A percentile compares a stretch with the other conserved stretches of the same genome.
Conservation (phyloP, 116 monocot genomes). For the Iris pallida region DNA sequence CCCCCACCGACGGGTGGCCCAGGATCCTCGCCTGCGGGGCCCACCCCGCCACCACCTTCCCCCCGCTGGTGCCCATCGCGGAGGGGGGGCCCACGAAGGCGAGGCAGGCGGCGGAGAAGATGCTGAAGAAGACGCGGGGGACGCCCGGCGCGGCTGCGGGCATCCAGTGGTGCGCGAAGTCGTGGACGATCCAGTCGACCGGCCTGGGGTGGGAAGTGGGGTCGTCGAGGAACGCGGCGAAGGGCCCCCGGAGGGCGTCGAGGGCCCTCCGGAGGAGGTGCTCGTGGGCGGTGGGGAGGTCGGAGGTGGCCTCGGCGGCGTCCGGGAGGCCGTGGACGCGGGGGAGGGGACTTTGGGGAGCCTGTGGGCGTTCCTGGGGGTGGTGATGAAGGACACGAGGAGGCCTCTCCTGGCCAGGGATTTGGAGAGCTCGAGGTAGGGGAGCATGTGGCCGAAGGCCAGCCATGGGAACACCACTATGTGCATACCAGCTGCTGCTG, state of each 20-base stretch:
- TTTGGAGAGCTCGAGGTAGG: constrained; percentile 37
- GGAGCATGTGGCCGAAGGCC: constrained; percentile 37
- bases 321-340: not conserved
- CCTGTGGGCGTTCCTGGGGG: constrained; percentile 10
- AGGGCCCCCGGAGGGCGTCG: no score
- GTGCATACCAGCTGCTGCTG: no score
- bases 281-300: not conserved
- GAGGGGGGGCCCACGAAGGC: constrained; percentile 9
- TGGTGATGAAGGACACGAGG: constrained; percentile 27
- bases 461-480: constrained; percentile 36
- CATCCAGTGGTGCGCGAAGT: constrained; percentile 34
- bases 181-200: constrained; percentile 46
- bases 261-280: not conserved
- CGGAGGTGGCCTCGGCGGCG: constrained; percentile 8
- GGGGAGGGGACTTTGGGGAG: constrained; percentile 1
- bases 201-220: constrained; percentile 8
- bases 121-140: constrained; percentile 13
- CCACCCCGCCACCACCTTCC: no score
- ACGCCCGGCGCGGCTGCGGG: constrained; percentile 9
- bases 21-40: no score
- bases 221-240: constrained; percentile 14
- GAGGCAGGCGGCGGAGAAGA: not conserved
- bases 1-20: not conserved
- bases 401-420: constrained; percentile 28
- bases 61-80: not conserved